A percentile compares a stretch with the other conserved stretches of the same genome.
phyloP scores from a whole-genome alignment of 768 basidiomycete species.

The Kwoniella sp. region DNA sequence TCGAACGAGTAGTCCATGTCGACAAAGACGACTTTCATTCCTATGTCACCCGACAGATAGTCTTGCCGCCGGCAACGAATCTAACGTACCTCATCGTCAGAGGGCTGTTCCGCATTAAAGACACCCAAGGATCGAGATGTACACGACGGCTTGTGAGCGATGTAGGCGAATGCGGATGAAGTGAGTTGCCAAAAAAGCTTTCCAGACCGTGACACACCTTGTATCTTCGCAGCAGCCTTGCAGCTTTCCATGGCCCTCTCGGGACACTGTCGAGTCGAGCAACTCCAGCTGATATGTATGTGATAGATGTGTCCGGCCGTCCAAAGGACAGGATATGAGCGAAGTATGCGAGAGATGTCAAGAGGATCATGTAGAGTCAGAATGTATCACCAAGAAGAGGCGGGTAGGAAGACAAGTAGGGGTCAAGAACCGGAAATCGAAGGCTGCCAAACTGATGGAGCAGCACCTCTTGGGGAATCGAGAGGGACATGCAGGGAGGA shows the following conservation, averaged over 20 bases:
- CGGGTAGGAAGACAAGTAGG: slow-evolving; percentile 21
- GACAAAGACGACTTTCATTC: no score
- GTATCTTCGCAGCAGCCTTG: no score
- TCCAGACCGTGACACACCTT: no score
- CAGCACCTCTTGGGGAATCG: background rate
- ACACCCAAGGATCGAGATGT: background rate
- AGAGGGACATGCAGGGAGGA: background rate
- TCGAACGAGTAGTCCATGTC: no score
- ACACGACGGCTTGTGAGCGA: slow-evolving; percentile 24
- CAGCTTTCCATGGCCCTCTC: no score
- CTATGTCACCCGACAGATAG: no score
- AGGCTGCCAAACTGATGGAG: slow-evolving; percentile 3
- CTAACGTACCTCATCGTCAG: no score
- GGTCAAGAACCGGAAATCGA: slow-evolving; percentile 19
- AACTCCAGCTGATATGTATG: no score
- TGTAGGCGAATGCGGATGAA: slow-evolving; percentile 18
- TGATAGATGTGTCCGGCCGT: slow-evolving; percentile 12
- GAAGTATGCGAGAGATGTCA: slow-evolving; percentile 18
- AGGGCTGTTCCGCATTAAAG: no score
- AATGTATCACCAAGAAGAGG: slow-evolving; percentile 19
- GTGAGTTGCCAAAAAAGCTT: no score
- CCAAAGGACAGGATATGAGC: slow-evolving; percentile 7
- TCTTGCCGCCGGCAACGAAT: no score
- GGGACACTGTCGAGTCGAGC: no score
- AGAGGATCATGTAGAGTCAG: background rate